Evolutionary conservation across 176 grass and related monocot species (phyloP), one percentile per base, ranked within the genome.

Genomic region (Thalia dealbata): DNA sequence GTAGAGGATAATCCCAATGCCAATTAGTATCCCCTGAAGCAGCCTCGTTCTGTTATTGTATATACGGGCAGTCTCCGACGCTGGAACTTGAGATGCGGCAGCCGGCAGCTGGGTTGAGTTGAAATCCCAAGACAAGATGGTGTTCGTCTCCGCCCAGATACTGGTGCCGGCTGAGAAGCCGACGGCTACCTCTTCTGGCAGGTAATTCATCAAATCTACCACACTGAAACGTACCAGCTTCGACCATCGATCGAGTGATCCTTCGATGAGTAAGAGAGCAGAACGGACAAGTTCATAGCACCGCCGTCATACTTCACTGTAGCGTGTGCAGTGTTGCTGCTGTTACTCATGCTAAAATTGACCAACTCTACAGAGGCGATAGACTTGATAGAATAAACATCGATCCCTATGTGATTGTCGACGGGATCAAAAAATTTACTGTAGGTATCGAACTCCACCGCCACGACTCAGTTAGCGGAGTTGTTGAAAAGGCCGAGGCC

Each of bases 401-500:
- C 61, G 27, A 64, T 28, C 24, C 61, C 61, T 14, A 64, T 30
- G 12, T 64, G 61, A 64, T 69, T 52, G 69, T 19, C 27, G 69
- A 66, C 73, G 0, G 83, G 80, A 45, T 90, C 87, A 84, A 84
- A 90, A 0, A 0, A 0, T 50, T 83, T 78, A 0, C 0, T 6
- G 80, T 51, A 72, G 73, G 56, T 86, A 69, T 90, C 83, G 46
- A 90, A 83, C 78, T 90, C 87, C 3, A 90, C 87, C 54, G 80
- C 87, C 16, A 90, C 80, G 59, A 86, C 72, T 1, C 58, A 62
- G n/a, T 63, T 72, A 7, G 3, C 2, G 10, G 78, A 69, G 14
- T 11, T 13, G 15, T 82, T 72, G 67, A 82, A 82, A 56, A 82
- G 80, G 10, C 80, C 74, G 11, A 82, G 67, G 70, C 11, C 15